Conservation (phyloP, 2,329 filamentous ascomycete species). For the Colletotrichum liaoningense region DNA sequence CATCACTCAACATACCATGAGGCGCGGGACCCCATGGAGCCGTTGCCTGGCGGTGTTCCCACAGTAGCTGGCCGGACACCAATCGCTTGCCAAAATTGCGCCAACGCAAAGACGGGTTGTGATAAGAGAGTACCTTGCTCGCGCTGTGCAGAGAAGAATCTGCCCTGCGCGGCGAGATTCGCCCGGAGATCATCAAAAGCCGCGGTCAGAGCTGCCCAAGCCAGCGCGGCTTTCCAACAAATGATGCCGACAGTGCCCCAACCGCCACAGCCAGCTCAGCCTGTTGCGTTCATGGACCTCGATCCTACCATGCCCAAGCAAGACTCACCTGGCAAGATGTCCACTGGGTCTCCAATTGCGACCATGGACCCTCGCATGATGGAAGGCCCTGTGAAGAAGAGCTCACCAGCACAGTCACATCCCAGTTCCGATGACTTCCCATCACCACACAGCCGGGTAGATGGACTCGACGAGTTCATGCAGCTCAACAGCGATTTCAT, state of each 20-base stretch:
- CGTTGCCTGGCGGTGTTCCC: slow-evolving; percentile 54
- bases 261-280: slow-evolving; percentile 39
- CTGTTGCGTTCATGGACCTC: slow-evolving; percentile 51
- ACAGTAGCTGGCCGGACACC: slow-evolving; percentile 51
- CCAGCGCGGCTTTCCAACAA: slow-evolving; percentile 46
- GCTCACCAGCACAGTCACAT: slow-evolving; percentile 47
- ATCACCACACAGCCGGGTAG: slow-evolving; percentile 50
- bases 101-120: slow-evolving; percentile 52
- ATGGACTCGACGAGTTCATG: slow-evolving; percentile 56
- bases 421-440: slow-evolving; percentile 48
- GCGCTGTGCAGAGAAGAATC: slow-evolving; percentile 49
- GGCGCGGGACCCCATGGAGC: slow-evolving; percentile 57
- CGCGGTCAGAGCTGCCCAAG: slow-evolving; percentile 56
- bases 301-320: slow-evolving; percentile 42
- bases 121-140: slow-evolving; percentile 52
- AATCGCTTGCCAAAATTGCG: slow-evolving; percentile 54
- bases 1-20: slow-evolving; percentile 65
- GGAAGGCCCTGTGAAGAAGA: slow-evolving; percentile 43
- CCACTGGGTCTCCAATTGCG: slow-evolving; percentile 43
- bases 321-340: slow-evolving; percentile 41
- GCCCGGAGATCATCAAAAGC: slow-evolving; percentile 63
- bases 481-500: slow-evolving; percentile 50
- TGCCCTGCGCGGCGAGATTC: slow-evolving; percentile 56
- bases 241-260: slow-evolving; percentile 36
- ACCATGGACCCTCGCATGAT: slow-evolving; percentile 47